phyloP scores from a whole-genome alignment of 108 stramenopile genomes.

The Tribonema minus region DNA sequence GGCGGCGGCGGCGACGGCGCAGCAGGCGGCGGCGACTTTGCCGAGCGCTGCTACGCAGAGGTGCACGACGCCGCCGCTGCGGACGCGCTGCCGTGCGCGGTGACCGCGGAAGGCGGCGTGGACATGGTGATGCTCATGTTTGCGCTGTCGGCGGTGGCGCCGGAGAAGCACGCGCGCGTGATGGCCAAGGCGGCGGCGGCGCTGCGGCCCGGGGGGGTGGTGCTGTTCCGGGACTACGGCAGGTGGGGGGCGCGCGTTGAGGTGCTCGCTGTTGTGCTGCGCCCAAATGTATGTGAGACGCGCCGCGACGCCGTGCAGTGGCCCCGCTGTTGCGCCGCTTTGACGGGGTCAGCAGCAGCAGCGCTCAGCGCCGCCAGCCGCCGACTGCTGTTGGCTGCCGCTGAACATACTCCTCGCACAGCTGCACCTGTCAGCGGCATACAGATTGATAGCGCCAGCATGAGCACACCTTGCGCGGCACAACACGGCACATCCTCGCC shows the following conservation, averaged over 20 bases:
- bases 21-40: background rate
- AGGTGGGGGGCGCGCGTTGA: background rate
- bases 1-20: background rate
- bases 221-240: conserved; percentile 35
- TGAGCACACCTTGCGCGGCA: too few species aligned
- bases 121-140: conserved; percentile 28
- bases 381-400: too few species aligned
- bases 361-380: too few species aligned
- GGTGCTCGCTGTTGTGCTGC: background rate
- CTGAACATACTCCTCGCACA: too few species aligned
- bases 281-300: too few species aligned
- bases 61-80: conserved; percentile 19
- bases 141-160: conserved; percentile 31
- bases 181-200: background rate
- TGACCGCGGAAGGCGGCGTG: conserved; percentile 11
- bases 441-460: too few species aligned
- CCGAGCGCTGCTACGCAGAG: conserved; percentile 13
- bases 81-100: conserved; percentile 5
- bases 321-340: too few species aligned
- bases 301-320: too few species aligned
- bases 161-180: conserved; percentile 8
- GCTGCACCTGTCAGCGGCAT: too few species aligned
- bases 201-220: conserved; percentile 18
- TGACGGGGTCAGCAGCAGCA: too few species aligned
- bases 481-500: too few species aligned